Conservation (phyloP, 129 eudicot species). For the Flaveria robusta region DNA sequence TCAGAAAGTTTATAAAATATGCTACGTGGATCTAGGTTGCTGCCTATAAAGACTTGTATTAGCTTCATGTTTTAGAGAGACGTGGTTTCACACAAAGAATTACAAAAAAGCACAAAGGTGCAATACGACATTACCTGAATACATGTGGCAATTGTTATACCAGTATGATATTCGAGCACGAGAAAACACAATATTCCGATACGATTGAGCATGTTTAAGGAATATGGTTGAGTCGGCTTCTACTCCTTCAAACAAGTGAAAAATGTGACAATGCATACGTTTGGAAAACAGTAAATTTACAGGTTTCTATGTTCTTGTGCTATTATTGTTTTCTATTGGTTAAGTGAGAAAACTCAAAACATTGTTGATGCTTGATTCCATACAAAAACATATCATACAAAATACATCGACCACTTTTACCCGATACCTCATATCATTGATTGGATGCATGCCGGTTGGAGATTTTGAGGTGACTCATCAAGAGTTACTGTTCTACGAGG, state of each 20-base stretch:
- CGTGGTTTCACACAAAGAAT: neutral
- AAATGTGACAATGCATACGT: neutral
- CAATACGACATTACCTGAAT: no score
- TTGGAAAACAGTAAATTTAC: neutral
- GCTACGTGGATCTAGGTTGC: neutral
- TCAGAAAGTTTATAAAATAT: neutral
- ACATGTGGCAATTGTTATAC: neutral
- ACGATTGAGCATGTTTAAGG: neutral
- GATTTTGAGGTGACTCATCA: no score
- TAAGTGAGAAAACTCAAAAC: neutral
- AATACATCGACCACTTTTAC: no score
- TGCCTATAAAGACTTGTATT: neutral
- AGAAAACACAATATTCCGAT: neutral
- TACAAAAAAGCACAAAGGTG: neutral
- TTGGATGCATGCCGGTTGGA: no score
- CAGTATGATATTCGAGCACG: neutral
- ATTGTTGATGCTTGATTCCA: neutral
- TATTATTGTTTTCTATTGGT: neutral
- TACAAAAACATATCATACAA: no score
- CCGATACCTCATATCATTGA: no score
- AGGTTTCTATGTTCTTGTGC: neutral
- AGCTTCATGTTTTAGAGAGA: neutral
- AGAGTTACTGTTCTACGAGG: no score
- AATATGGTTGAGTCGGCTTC: neutral
- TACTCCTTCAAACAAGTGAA: neutral